Evolutionary conservation across 306 rosid species (phyloP).

Genomic region (Mucuna pruriens): DNA sequence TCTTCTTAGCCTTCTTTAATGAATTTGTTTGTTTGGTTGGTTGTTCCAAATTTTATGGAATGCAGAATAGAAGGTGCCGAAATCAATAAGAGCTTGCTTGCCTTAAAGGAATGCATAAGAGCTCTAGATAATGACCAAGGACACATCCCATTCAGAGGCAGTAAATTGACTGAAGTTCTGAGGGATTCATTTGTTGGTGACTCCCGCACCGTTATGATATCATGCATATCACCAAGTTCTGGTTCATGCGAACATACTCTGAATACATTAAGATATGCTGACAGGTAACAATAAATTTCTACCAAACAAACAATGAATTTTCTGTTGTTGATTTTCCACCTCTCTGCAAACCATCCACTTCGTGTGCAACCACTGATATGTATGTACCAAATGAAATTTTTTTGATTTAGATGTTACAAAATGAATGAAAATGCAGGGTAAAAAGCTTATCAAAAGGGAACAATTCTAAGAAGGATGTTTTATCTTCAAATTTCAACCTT

Average conservation of each 20-base stretch:
- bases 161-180: constrained; percentile 91
- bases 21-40: constrained; percentile 11
- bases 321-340: constrained; percentile 27
- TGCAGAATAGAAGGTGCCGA: constrained; percentile 99
- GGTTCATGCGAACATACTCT: constrained; percentile 96
- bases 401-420: constrained; percentile 20
- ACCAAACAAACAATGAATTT: not conserved
- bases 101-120: constrained; percentile 91
- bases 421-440: constrained; percentile 58
- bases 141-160: constrained; percentile 96
- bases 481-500: constrained; percentile 68
- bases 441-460: constrained; percentile 89
- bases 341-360: not conserved
- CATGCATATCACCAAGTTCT: constrained; percentile 95
- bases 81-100: constrained; percentile 95
- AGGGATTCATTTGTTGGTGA: constrained; percentile 93
- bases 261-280: constrained; percentile 91
- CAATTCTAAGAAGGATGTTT: constrained; percentile 74
- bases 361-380: not conserved
- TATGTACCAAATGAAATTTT: not conserved
- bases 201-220: constrained; percentile 93
- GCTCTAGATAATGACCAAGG: constrained; percentile 98
- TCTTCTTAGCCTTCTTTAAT: constrained; percentile 13
- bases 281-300: constrained; percentile 60
- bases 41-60: constrained; percentile 33